Base-by-base conservation (phyloP, 1,139 yeast genomes). In the Yamadazyma sp. region DNA sequence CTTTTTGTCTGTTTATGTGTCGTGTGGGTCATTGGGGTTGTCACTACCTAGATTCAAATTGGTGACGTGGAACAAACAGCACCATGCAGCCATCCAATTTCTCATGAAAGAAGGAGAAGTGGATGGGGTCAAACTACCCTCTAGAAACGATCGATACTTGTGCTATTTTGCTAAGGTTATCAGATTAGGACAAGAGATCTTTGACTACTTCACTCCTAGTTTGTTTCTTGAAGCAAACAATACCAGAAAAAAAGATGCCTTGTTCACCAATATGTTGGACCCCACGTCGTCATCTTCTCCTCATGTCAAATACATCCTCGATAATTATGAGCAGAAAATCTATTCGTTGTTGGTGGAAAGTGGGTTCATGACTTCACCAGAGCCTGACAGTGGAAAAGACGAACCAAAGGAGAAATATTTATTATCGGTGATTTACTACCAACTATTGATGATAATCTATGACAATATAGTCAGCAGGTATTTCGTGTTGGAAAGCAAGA, bases 11-110 rank as follows among this genome's bases (percentile, higher is more conserved):
- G 74, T 73, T 9, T 76, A 73, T 51, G 61, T 73, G 29, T 68
- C 74, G 42, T 72, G 78, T 52, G 78, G 77, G 2, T 67, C 76
- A 3, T 54, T 76, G 17, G 78, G 76, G 8, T 54, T 76, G 30
- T 69, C 78, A 2, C 57, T 76, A 35, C 74, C 78, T 4, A 58
- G 78, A 38, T 76, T 75, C 49, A 72, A 67, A 46, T 59, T 72
- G 26, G 76, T 74, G 2, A 47, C 57, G 15, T 76, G 80, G 80
- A 59, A 71, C 6, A 57, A 60, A n/a, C 62, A 59, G 14, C 76
- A 73, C 51, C 70, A 66, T 33, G 46, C 56, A 29, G 73, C 76
- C 26, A 50, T 66, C 7, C 39, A 43, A 9, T 53, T 61, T 15
- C 48, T 71, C 15, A 42, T 64, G 46, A 43, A 57, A 18, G 51